Percentiles rank a stretch among this genome's conserved stretches.
Evolutionary conservation across 305 asterid species (phyloP).

Genomic region (Solanum hybrid): DNA sequence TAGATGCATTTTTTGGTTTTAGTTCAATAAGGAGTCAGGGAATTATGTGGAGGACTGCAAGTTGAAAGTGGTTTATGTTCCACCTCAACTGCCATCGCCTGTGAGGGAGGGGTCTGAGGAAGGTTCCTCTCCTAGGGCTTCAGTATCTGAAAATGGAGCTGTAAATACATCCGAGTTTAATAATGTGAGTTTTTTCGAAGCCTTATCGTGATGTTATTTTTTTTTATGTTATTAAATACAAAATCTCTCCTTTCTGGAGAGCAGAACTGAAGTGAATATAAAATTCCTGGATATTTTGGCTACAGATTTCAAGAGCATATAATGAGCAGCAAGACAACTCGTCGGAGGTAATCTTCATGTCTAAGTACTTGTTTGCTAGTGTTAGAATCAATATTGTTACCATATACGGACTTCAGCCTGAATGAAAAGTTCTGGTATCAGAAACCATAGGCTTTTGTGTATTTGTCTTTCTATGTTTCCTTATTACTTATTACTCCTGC

Average conservation of each 20-base stretch:
- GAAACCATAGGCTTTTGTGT: neutral
- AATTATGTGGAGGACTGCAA: conserved; percentile 68
- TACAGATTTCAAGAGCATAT: conserved; percentile 42
- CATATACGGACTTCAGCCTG: neutral
- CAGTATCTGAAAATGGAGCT: conserved; percentile 52
- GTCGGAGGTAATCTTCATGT: conserved; percentile 37
- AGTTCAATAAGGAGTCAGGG: conserved; percentile 67
- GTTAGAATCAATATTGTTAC: neutral
- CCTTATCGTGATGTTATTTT: neutral
- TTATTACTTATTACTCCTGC: neutral
- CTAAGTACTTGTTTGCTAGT: conserved; percentile 1
- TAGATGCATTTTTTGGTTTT: conserved; percentile 6
- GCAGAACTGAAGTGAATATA: neutral
- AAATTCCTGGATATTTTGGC: neutral
- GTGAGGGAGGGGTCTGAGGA: conserved; percentile 67
- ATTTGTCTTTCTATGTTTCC: neutral
- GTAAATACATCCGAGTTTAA: conserved; percentile 35
- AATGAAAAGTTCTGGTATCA: neutral
- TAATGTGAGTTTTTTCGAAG: conserved; percentile 20
- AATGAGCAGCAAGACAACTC: conserved; percentile 39
- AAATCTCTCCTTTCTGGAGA: neutral
- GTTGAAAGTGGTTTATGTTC: conserved; percentile 57
- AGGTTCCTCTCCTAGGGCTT: conserved; percentile 60
- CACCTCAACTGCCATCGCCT: conserved; percentile 66
- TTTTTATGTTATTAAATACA: neutral